These are phyloP conservation scores for Alternaria sp. DNA, from an alignment of 2,329 filamentous ascomycete genomes.

Conservation along the genomic window DNA sequence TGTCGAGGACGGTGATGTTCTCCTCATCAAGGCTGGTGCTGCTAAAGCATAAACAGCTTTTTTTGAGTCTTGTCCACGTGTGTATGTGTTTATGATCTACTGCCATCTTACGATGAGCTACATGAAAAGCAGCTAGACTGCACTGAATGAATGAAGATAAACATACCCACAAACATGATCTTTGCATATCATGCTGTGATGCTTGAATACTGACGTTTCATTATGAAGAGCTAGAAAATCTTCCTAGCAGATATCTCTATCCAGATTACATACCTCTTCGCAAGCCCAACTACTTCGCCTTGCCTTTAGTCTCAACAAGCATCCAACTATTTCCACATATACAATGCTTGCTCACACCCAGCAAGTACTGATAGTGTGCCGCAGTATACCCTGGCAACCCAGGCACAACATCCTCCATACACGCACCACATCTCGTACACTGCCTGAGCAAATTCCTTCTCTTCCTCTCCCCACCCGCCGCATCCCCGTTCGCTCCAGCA, in stretches of 20 bases:
- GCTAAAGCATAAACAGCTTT: slow-evolving; percentile 68
- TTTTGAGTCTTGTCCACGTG: slow-evolving; percentile 2
- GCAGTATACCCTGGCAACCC: slow-evolving; percentile 40
- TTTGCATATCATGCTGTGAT: not conserved
- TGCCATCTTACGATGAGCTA: slow-evolving; percentile 24
- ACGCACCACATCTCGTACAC: slow-evolving; percentile 57
- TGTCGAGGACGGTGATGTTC: slow-evolving; percentile 80
- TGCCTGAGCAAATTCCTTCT: slow-evolving; percentile 44
- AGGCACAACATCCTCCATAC: slow-evolving; percentile 56
- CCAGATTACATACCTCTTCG: not conserved
- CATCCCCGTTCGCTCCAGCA: slow-evolving; percentile 8
- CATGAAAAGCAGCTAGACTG: slow-evolving; percentile 28
- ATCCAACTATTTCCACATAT: slow-evolving; percentile 51
- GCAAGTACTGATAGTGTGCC: slow-evolving; percentile 45
- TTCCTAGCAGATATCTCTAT: not conserved
- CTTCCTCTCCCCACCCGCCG: slow-evolving; percentile 6
- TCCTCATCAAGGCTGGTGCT: slow-evolving; percentile 90
- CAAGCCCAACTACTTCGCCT: slow-evolving; percentile 5
- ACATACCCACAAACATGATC: slow-evolving; percentile 5
- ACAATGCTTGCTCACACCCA: slow-evolving; percentile 51
- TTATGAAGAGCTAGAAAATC: not conserved
- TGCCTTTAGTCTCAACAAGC: slow-evolving; percentile 39
- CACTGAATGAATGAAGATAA: slow-evolving; percentile 32
- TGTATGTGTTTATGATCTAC: slow-evolving; percentile 16
- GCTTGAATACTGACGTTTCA: not conserved